Evolutionary conservation across 148 eudicot species (phyloP), one percentile per base, ranked within the genome.

Genomic region (Chenopodium quinoa): DNA sequence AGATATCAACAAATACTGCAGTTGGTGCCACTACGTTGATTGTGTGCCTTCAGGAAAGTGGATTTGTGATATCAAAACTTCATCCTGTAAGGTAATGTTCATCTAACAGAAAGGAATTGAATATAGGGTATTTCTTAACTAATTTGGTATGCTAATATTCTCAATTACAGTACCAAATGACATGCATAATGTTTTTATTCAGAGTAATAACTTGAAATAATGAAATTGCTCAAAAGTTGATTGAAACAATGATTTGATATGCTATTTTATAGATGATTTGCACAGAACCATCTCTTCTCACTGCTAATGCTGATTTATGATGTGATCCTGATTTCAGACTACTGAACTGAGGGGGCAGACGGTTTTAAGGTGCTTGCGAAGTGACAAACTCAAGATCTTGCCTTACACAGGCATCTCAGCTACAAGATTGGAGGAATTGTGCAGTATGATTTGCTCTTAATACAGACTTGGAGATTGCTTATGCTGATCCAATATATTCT

Each of bases 11-110:
- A 87, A 87, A 80, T 82, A 86, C 60, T 94, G 97, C 88, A 83
- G 82, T 52, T 91, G 91, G 91, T 94, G 95, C 84, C 89, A 44
- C 14, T 91, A 88, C 78, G 75, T 92, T 14, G 97, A 94, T 77
- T 94, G 97, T 82, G 82, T 90, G 71, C 98, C 94, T 84, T 85
- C 87, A 46, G 83, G 68, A 73, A 89, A 80, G 80, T 92, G 98
- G 98, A 84, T 85, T 79, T 94, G 98, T 84, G 88, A 86, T 67
- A 84, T 82, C 60, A 86, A 87, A 75, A 76, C 86, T 54, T 78
- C 81, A 73, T 77, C 83, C 67, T 94, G 98, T 77, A 83, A 92
- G 97, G 97, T 93, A 90, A 13, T 37, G 72, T 1, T 72, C 54
- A 13, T 10, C 37, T 31, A 72, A 79, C 40, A 73, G 6, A 1